phyloP scores from a whole-genome alignment of 2,329 filamentous ascomycete genomes.

The Curvularia lunata region DNA sequence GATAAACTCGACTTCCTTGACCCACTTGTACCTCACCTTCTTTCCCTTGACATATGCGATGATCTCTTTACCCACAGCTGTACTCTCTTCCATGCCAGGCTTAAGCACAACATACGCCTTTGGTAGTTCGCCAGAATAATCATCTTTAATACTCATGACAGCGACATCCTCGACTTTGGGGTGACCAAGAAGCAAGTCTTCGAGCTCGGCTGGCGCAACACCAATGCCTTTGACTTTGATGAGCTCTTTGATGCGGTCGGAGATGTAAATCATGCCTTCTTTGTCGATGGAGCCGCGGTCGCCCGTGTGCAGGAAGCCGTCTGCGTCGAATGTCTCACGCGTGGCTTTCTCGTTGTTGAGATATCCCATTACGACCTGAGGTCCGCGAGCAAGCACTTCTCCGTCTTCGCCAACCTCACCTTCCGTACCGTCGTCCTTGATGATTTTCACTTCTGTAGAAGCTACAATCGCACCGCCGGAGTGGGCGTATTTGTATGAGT shows the following conservation, averaged over 20 bases:
- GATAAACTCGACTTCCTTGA: constrained; percentile 56
- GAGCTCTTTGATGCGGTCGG: constrained; percentile 71
- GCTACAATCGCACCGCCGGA: constrained; percentile 64
- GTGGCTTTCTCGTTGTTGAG: constrained; percentile 54
- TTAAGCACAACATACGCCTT: constrained; percentile 55
- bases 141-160: constrained; percentile 60
- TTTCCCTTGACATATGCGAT: constrained; percentile 53
- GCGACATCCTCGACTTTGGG: constrained; percentile 63
- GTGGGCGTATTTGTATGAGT: constrained; percentile 64
- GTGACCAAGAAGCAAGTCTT: constrained; percentile 67
- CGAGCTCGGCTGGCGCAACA: constrained; percentile 68
- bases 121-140: constrained; percentile 58
- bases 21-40: constrained; percentile 56
- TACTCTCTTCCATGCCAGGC: constrained; percentile 37
- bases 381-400: constrained; percentile 57
- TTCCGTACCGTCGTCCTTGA: constrained; percentile 63
- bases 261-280: constrained; percentile 64
- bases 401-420: constrained; percentile 60
- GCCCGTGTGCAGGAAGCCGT: constrained; percentile 64
- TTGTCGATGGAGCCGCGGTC: constrained; percentile 63
- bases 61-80: constrained; percentile 50
- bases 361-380: constrained; percentile 60
- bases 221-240: constrained; percentile 71
- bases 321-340: constrained; percentile 53
- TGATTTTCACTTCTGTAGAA: constrained; percentile 65